Evolutionary conservation across 441 rosid genomes (phyloP).

Genomic region (Erodium trifolium): DNA sequence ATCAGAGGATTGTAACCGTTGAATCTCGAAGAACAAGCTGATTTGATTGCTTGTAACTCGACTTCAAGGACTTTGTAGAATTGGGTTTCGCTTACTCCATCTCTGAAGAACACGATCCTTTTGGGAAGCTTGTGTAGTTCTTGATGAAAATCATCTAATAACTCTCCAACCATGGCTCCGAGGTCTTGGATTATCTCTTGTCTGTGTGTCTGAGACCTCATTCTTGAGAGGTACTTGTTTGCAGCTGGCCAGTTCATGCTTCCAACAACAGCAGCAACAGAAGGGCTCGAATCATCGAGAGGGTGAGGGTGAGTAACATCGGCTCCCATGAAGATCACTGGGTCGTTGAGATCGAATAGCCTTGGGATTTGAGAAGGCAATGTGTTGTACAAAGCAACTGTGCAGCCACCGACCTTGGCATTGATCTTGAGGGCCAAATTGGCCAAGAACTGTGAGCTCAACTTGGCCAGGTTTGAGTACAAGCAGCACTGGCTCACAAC

Average conservation of each 20-base stretch:
- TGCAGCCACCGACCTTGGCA: conserved; percentile 75
- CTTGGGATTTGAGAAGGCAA: conserved; percentile 78
- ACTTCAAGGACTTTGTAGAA: conserved; percentile 50
- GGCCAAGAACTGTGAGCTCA: conserved; percentile 58
- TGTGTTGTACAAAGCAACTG: conserved; percentile 71
- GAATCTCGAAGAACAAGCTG: conserved; percentile 39
- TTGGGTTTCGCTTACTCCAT: conserved; percentile 69
- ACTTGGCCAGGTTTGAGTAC: conserved; percentile 47
- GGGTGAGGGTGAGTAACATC: conserved; percentile 78
- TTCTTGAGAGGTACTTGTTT: conserved; percentile 54
- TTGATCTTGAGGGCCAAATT: conserved; percentile 67
- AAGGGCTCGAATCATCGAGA: conserved; percentile 60
- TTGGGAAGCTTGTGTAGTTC: conserved; percentile 52
- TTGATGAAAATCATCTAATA: conserved; percentile 63
- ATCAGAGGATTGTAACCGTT: conserved; percentile 41
- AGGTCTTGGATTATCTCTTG: conserved; percentile 66
- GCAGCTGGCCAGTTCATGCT: conserved; percentile 81
- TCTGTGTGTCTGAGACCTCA: conserved; percentile 64
- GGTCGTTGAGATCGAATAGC: conserved; percentile 40
- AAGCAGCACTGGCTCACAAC: conserved; percentile 66
- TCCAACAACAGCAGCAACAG: conserved; percentile 70
- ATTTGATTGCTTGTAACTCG: conserved; percentile 48
- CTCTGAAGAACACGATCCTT: conserved; percentile 62
- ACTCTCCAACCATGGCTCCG: conserved; percentile 52
- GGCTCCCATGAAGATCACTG: conserved; percentile 72